Percentiles rank a stretch among this genome's conserved stretches.
Evolutionary conservation across 2,329 filamentous ascomycete species (phyloP).

Genomic region (Xylaria multiplex): DNA sequence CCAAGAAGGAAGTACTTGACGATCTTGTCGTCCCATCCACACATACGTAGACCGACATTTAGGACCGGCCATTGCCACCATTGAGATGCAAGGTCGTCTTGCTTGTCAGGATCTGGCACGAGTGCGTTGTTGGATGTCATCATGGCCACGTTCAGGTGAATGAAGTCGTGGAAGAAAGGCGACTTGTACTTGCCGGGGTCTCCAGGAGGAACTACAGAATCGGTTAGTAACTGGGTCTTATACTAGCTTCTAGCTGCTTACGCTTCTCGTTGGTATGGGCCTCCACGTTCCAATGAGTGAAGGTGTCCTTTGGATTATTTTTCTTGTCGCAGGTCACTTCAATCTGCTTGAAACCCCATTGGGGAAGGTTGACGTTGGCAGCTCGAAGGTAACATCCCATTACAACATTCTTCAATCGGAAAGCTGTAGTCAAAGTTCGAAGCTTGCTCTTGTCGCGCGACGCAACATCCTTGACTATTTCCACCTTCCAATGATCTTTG

Average conservation of each 20-base stretch:
- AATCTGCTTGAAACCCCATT: conserved; percentile 99
- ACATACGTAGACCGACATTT: conserved; percentile 96
- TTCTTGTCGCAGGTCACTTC: conserved; percentile 94
- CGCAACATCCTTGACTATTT: conserved; percentile 89
- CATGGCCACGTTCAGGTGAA: conserved; percentile 98
- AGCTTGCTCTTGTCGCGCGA: conserved; percentile 86
- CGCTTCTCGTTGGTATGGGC: conserved; percentile 92
- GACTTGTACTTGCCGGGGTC: conserved; percentile 95
- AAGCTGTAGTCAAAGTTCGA: conserved; percentile 90
- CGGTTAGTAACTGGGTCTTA: conserved; percentile 29
- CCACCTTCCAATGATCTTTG: conserved; percentile 96
- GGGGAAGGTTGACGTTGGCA: conserved; percentile 93
- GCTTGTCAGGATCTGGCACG: conserved; percentile 97
- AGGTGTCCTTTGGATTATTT: conserved; percentile 91
- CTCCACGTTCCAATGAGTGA: conserved; percentile 99
- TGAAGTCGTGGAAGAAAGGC: conserved; percentile 96
- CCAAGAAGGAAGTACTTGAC: conserved; percentile 99
- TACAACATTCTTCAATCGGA: conserved; percentile 83
- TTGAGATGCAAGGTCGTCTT: conserved; percentile 94
- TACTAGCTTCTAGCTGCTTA: conserved; percentile 60
- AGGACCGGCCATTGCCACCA: conserved; percentile 99
- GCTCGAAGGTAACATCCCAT: conserved; percentile 94
- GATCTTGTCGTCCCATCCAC: conserved; percentile 93
- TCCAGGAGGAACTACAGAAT: conserved; percentile 76
- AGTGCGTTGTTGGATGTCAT: conserved; percentile 99